Evolutionary conservation across 164 flowering plant species (phyloP).

Genomic region (Sextonia rubra): DNA sequence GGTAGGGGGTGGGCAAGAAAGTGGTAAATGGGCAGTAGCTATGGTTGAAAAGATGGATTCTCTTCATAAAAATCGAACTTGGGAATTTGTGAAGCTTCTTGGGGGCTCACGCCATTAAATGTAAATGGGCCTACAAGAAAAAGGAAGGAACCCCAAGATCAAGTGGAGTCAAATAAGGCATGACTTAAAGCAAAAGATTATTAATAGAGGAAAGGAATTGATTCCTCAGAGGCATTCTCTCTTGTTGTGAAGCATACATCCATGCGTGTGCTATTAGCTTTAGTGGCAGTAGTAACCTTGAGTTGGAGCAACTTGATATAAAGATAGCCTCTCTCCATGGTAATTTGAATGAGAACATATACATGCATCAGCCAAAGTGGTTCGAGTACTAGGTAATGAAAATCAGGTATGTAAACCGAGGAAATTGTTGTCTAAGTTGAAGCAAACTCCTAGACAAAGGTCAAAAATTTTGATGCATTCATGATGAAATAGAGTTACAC

Average conservation of each 20-base stretch:
- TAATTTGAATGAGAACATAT: conserved; percentile 1
- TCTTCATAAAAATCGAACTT: background rate
- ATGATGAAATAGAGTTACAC: background rate
- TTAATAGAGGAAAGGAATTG: background rate
- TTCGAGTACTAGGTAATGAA: background rate
- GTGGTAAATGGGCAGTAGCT: background rate
- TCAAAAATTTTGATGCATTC: background rate
- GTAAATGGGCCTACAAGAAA: background rate
- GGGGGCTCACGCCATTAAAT: background rate
- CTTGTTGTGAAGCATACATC: background rate
- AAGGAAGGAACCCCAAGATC: background rate
- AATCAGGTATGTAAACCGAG: background rate
- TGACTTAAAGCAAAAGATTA: background rate
- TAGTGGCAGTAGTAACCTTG: background rate
- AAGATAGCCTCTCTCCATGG: background rate
- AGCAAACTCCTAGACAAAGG: background rate
- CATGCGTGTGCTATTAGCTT: background rate
- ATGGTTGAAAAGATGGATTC: background rate
- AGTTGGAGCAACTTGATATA: background rate
- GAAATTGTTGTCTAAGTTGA: background rate
- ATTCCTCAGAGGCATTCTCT: background rate
- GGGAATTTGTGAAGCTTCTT: background rate
- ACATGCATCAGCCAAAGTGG: background rate
- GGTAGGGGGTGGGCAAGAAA: background rate
- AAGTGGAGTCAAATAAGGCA: background rate